Conservation (phyloP, 1,284 basidiomycete genomes). For the Rhodotorula sp. region DNA sequence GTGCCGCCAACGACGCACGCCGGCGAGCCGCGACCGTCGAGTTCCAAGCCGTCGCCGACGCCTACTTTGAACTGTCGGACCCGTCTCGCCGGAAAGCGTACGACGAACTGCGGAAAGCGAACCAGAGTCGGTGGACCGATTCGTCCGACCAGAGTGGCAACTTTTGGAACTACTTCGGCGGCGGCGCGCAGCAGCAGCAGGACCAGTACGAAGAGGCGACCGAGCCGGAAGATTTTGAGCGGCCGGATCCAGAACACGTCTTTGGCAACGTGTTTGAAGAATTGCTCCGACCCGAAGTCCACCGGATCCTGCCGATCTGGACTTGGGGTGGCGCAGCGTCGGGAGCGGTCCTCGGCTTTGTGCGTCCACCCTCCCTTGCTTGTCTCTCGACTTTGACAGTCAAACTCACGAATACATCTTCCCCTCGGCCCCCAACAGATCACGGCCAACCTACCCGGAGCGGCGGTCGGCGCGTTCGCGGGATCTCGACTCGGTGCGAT, state of each 20-base stretch:
- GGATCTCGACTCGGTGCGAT: slow-evolving; percentile 83
- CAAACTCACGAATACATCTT: background rate
- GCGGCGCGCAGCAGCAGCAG: slow-evolving; percentile 23
- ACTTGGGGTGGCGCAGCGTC: slow-evolving; percentile 67
- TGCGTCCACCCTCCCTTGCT: slow-evolving; percentile 5
- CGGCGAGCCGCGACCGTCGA: slow-evolving; percentile 40
- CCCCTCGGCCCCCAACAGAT: slow-evolving; percentile 51
- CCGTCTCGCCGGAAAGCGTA: slow-evolving; percentile 51
- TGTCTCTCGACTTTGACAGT: background rate
- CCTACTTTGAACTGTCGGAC: slow-evolving; percentile 87
- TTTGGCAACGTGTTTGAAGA: slow-evolving; percentile 85
- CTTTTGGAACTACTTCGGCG: slow-evolving; percentile 50
- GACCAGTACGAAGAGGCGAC: slow-evolving; percentile 24
- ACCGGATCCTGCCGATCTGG: slow-evolving; percentile 70
- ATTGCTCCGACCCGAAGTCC: slow-evolving; percentile 64
- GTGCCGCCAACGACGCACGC: slow-evolving; percentile 19
- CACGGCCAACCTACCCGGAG: slow-evolving; percentile 79
- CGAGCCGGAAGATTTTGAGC: slow-evolving; percentile 43
- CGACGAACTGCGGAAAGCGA: slow-evolving; percentile 46
- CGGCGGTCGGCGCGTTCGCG: slow-evolving; percentile 61
- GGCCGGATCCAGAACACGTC: slow-evolving; percentile 73
- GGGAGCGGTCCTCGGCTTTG: slow-evolving; percentile 67
- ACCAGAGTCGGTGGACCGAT: slow-evolving; percentile 58
- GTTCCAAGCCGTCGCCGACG: slow-evolving; percentile 68
- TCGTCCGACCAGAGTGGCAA: slow-evolving; percentile 58